Base-by-base conservation (phyloP, 164 flowering plant species). In the Sextonia rubra region DNA sequence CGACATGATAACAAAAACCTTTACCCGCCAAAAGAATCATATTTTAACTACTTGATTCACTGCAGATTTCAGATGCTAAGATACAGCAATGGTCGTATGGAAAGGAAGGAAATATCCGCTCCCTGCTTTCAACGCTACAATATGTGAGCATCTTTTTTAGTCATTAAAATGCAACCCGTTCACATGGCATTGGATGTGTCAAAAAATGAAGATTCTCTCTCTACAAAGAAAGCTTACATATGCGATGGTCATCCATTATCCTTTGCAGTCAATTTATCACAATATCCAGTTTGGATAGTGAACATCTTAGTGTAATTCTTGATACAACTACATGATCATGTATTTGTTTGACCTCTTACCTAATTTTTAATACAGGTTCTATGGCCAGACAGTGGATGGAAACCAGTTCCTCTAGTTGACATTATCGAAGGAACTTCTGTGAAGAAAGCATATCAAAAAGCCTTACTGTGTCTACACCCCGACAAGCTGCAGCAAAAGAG, bases 401-500 rank as follows among this genome's bases (percentile, higher is more conserved):
- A 87, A 71, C 85, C 98, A 12, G 91, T 93, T 18, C 89, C 98
- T 17, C 94, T 95, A 47, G 87, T 87, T 27, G 92, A 95, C 69
- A 85, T 95, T 72, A 91, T 95, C 22, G 97, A 95, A 80, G 90
- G 82, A 74, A 86, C 76, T 80, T 78, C 89, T 23, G 98, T 95
- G 77, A 91, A 84, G 78, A 87, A 84, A 84, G 82, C 94, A 15
- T 95, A 95, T 77, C 98, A 95, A 77, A 92, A 79, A 74, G 97
- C 98, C 71, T 76, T 93, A 71, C 85, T 93, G 26, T 86, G 90
- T 72, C 78, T 93, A 60, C 99, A 95, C 78, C 98, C 97, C 17
- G 98, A 95, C 78, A 95, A 95, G 77, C 85, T 95, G 44, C 98
- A 93, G 72, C 99, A 95, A 78, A 93, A 88, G 77, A 94, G 92